These are phyloP conservation scores for Fusarium dlaminii DNA, from an alignment of 2,329 filamentous ascomycete species.

Conservation along the genomic window DNA sequence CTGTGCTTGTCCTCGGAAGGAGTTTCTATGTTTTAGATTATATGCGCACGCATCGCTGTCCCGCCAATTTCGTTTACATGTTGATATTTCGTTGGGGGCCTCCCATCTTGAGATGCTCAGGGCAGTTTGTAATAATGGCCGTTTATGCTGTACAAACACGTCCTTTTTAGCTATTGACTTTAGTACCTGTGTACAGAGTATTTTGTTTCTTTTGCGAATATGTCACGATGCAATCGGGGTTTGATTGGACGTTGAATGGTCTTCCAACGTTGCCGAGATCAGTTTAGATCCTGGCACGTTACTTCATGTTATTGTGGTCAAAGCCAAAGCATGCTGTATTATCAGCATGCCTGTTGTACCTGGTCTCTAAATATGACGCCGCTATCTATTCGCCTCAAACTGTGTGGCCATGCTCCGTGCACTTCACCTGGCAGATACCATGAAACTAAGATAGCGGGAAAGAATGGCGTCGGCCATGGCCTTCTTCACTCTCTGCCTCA, in stretches of 20 bases:
- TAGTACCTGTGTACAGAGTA: neutral
- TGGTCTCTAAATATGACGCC: slow-evolving; percentile 10
- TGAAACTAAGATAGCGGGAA: neutral
- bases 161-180: neutral
- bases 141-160: neutral
- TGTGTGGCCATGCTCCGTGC: neutral
- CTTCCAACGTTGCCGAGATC: neutral
- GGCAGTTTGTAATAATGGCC: neutral
- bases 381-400: slow-evolving; percentile 5
- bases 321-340: slow-evolving; percentile 11
- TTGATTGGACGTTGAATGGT: neutral
- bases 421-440: neutral
- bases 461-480: neutral
- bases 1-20: neutral
- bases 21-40: slow-evolving; percentile 9
- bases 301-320: slow-evolving; percentile 8
- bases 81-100: neutral
- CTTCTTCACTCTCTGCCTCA: neutral
- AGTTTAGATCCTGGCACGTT: neutral
- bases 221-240: neutral
- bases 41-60: slow-evolving; percentile 2
- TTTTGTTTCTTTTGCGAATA: neutral
- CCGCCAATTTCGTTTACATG: neutral
- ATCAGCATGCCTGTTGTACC: slow-evolving; percentile 4
- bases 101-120: neutral